Evolutionary conservation across 116 monocot genomes (phyloP).

Genomic region (Papilionanthe hybrid): DNA sequence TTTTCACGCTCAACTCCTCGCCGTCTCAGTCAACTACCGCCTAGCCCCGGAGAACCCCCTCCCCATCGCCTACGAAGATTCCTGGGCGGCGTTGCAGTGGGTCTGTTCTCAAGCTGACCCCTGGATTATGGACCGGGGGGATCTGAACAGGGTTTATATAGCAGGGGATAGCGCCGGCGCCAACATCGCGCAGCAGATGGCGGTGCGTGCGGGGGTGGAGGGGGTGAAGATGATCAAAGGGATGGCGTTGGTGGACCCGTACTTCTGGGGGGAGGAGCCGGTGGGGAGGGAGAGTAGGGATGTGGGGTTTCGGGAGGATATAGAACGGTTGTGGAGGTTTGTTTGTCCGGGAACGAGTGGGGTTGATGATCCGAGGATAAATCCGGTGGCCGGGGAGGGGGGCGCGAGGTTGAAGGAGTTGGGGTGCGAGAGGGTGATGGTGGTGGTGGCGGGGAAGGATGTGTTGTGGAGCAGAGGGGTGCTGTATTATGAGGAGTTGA

Average conservation of each 20-base stretch:
- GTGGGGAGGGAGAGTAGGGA: not conserved
- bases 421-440: not conserved
- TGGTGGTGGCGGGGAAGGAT: constrained; percentile 9
- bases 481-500: constrained; percentile 7
- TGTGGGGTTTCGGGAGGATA: not conserved
- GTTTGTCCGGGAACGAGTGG: not conserved
- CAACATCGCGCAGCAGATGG: constrained; percentile 14
- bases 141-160: not conserved
- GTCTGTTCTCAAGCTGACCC: not conserved
- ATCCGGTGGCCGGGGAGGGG: constrained; percentile 2
- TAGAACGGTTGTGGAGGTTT: constrained; percentile 3
- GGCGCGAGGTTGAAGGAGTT: not conserved
- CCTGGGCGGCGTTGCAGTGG: constrained; percentile 14
- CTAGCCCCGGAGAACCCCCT: constrained; percentile 59
- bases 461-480: not conserved
- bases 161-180: constrained; percentile 22
- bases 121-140: constrained; percentile 7
- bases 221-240: not conserved
- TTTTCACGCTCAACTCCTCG: constrained; percentile 8
- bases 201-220: constrained; percentile 11
- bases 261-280: constrained; percentile 6
- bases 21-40: constrained; percentile 68
- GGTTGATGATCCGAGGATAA: not conserved
- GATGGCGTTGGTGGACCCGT: constrained; percentile 1
- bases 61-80: constrained; percentile 36